Percentiles rank a stretch among this genome's conserved stretches.
Conservation (phyloP, 441 rosid genomes). For the Adansonia grandidieri region DNA sequence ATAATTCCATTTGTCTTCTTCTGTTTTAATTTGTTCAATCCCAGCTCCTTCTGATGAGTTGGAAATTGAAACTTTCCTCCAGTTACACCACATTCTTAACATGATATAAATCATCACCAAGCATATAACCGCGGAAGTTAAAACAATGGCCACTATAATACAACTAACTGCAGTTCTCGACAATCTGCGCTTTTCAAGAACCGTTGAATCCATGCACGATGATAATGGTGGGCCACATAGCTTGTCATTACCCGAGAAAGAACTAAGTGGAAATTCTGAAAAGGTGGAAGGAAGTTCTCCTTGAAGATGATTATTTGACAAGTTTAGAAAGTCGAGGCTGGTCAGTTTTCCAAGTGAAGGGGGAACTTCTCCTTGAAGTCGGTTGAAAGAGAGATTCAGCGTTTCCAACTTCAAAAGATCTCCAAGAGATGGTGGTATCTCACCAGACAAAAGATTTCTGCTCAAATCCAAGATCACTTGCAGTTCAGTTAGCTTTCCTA, state of each 20-base stretch:
- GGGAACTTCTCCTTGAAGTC: slow-evolving; percentile 69
- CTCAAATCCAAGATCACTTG: slow-evolving; percentile 86
- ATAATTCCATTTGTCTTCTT: slow-evolving; percentile 38
- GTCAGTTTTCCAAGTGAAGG: slow-evolving; percentile 66
- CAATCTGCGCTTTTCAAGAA: slow-evolving; percentile 35
- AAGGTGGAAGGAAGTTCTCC: slow-evolving; percentile 66
- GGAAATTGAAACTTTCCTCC: slow-evolving; percentile 54
- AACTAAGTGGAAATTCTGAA: slow-evolving; percentile 61
- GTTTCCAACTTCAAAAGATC: slow-evolving; percentile 67
- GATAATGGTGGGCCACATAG: slow-evolving; percentile 68
- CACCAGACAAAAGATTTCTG: slow-evolving; percentile 57
- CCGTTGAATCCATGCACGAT: slow-evolving; percentile 43
- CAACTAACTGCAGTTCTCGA: slow-evolving; percentile 48
- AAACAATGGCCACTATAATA: slow-evolving; percentile 60
- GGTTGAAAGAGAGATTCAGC: slow-evolving; percentile 72
- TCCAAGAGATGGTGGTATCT: slow-evolving; percentile 70
- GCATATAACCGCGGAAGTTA: slow-evolving; percentile 62
- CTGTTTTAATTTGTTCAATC: slow-evolving; percentile 39
- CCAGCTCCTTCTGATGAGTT: slow-evolving; percentile 35
- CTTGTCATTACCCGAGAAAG: slow-evolving; percentile 59
- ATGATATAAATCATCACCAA: slow-evolving; percentile 61
- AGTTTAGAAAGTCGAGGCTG: slow-evolving; percentile 73
- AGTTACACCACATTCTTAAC: slow-evolving; percentile 71
- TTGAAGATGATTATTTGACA: slow-evolving; percentile 72
- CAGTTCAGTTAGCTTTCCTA: slow-evolving; percentile 73